These are phyloP conservation scores for Acmispon strigosus DNA, from an alignment of 306 rosid genomes.

Conservation along the genomic window DNA sequence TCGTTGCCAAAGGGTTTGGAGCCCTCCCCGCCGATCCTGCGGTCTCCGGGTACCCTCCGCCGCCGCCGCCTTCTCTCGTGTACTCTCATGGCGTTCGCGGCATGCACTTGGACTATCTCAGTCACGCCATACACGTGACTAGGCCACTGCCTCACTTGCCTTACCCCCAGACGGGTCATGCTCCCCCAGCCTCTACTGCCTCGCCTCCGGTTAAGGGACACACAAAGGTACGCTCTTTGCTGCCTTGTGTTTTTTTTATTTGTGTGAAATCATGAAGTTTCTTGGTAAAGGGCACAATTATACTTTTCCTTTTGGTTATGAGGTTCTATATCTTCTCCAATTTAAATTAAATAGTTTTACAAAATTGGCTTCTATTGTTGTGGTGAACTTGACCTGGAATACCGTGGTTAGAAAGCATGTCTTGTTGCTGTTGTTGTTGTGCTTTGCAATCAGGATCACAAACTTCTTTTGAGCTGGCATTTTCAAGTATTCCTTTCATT, in stretches of 20 bases:
- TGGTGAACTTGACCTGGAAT: background rate
- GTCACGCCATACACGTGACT: constrained; percentile 33
- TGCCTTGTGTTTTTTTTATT: background rate
- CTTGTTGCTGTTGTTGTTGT: background rate
- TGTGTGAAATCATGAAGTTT: background rate
- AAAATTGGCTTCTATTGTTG: background rate
- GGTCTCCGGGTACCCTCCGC: constrained; percentile 3
- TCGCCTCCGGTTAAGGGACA: constrained; percentile 27
- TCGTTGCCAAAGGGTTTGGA: constrained; percentile 24
- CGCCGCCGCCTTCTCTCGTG: constrained; percentile 38
- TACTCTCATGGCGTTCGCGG: constrained; percentile 36
- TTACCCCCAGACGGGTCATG: constrained; percentile 27
- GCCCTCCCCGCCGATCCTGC: constrained; percentile 32
- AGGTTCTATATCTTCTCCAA: background rate
- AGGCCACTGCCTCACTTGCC: constrained; percentile 39
- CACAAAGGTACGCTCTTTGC: constrained; percentile 32
- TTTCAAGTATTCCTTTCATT: background rate
- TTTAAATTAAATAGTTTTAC: background rate
- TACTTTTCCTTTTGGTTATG: background rate
- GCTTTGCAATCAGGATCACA: background rate
- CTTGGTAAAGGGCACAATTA: background rate
- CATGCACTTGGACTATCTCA: constrained; percentile 33
- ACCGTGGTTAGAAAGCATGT: background rate
- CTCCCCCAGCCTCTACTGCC: constrained; percentile 14
- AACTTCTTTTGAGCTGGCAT: background rate